Base-by-base conservation (phyloP, 148 eudicot genomes). In the Fagopyrum tataricum region DNA sequence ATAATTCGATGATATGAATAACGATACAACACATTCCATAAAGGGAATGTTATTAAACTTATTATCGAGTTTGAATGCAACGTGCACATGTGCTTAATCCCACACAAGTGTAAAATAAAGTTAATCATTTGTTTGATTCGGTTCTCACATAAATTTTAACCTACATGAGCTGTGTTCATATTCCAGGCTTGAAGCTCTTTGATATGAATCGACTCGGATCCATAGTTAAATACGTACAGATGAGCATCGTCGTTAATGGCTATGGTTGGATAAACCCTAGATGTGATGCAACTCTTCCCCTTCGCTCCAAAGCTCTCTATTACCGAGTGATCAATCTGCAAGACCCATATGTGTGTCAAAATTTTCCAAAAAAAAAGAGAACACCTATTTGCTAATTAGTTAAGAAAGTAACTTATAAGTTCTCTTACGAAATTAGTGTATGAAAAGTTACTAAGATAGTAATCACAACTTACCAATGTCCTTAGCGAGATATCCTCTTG, bases 291-390 rank as follows among this genome's bases (percentile, higher is more conserved):
- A 20, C 72, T 79, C 70, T 78, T 88, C n/a, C 91, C 95, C 42
- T 68, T 76, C 0, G 81, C 86, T 7, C 88, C 92, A 75, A 86
- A 90, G 75, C 86, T 84, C 79, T 90, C 96, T 40, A 88, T 79
- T 70, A 88, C 81, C 0, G 96, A 90, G 53, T 84, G 85, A 73
- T 88, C 96, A 42, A 88, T 82, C 92, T 90, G 85, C 37, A 56
- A 11, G 10, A 23, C 31, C 31, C 64, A 56, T 12, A 4, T 59
- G n/a, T n/a, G n/a, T n/a, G n/a, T n/a, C n/a, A n/a, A n/a, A n/a
- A n/a, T n/a, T n/a, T n/a, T n/a, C n/a, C n/a, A n/a, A n/a, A n/a
- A n/a, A n/a, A n/a, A n/a, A n/a, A n/a, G n/a, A n/a, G n/a, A n/a
- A n/a, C n/a, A n/a, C n/a, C n/a, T n/a, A n/a, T n/a, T n/a, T 31